Conservation (phyloP, 768 basidiomycete genomes). For the Lactarius trivialis region DNA sequence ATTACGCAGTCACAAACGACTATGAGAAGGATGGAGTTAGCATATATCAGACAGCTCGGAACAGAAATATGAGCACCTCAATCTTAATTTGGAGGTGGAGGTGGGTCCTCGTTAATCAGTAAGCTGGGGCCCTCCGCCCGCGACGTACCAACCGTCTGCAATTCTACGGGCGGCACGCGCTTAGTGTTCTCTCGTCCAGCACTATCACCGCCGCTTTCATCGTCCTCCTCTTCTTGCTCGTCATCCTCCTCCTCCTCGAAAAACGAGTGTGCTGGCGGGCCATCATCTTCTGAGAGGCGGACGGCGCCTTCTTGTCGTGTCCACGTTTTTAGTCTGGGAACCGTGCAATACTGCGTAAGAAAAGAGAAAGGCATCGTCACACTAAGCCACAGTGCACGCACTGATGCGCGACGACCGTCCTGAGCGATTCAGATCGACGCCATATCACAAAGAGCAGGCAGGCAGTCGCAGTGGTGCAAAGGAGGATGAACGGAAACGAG, state of each 20-base stretch:
- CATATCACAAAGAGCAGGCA: constrained; percentile 55
- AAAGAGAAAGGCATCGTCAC: no score
- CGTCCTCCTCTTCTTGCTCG: constrained; percentile 30
- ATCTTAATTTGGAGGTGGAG: constrained; percentile 7
- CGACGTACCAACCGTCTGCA: neutral
- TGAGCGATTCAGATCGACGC: constrained; percentile 48
- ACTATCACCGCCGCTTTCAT: constrained; percentile 39
- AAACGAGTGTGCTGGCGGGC: constrained; percentile 57
- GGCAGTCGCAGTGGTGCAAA: constrained; percentile 49
- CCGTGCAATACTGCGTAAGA: neutral
- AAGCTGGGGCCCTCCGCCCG: neutral
- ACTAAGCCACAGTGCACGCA: constrained; percentile 30
- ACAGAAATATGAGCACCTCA: neutral
- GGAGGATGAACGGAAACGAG: constrained; percentile 43
- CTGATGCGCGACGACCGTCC: constrained; percentile 51
- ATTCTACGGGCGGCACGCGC: neutral
- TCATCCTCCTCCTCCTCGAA: constrained; percentile 45
- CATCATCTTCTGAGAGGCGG: constrained; percentile 60
- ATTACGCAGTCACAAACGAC: no score
- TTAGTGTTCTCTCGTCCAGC: neutral
- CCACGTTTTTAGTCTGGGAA: constrained; percentile 49
- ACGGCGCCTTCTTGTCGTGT: constrained; percentile 47
- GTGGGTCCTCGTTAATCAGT: neutral
- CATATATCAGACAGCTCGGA: neutral
- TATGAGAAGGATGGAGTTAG: neutral